Base-by-base conservation (phyloP, 2,329 filamentous ascomycete species). In the Hypoxylon rubiginosum region DNA sequence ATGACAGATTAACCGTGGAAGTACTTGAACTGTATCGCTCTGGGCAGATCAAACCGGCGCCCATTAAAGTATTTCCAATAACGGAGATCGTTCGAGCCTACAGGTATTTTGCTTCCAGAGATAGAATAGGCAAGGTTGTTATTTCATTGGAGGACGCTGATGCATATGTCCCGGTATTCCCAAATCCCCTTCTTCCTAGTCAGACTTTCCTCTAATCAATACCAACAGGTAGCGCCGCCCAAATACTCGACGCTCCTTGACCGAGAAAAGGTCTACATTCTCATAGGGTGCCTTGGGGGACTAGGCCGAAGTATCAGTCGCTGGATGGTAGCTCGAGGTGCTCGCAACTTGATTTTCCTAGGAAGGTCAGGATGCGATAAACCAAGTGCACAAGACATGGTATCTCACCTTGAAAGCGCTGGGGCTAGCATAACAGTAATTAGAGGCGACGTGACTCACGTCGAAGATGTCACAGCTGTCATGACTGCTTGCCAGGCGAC, bases 251-350 rank as follows among this genome's bases (percentile, higher is more conserved):
- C n/a, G n/a, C n/a, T n/a, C n/a, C n/a, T n/a, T n/a, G n/a, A n/a
- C n/a, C n/a, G n/a, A n/a, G n/a, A n/a, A n/a, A n/a, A n/a, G n/a
- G n/a, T n/a, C n/a, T n/a, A n/a, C n/a, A 34, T 34, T 34, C 13
- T 34, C 9, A 9, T 34, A 5, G 72, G 73, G 0, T 69, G 68
- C 17, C 68, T 75, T 1, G 78, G 79, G 3, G 78, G 78, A 0
- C 62, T 81, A 0, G 78, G 79, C 0, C 71, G 76, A 10, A 78
- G 76, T 49, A 57, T 81, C 2, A 71, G 69, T 3, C 61, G 58
- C 0, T 79, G 76, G 76, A 78, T 80, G 76, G 45, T 77, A 26
- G 26, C 60, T 0, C 71, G 72, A 1, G 78, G 77, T 2, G 76
- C 73, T 3, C 64, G 71, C 1, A 66, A 74, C 15, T 74, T 79